Percentiles rank a stretch among this genome's conserved stretches.
Conservation (phyloP, 2,329 filamentous ascomycete species). For the Sordariomycetes sp. region DNA sequence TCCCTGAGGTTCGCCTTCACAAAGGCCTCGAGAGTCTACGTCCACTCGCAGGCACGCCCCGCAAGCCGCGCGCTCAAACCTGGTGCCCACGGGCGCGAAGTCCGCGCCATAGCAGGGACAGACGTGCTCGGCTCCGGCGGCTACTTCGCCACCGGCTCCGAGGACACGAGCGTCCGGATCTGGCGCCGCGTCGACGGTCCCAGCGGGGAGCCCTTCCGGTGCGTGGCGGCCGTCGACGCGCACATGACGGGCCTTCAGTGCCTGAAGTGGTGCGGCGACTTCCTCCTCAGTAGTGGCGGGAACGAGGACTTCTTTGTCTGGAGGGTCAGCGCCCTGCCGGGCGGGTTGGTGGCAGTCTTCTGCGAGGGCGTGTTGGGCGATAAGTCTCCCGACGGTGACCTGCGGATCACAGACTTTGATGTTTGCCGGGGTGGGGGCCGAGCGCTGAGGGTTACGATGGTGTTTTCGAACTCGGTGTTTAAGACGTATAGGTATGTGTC, state of each 20-base stretch:
- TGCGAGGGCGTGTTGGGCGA: slow-evolving; percentile 42
- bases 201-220: slow-evolving; percentile 21
- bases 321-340: slow-evolving; percentile 45
- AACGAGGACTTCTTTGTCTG: slow-evolving; percentile 85
- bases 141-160: slow-evolving; percentile 56
- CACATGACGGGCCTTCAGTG: slow-evolving; percentile 79
- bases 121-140: neutral
- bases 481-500: slow-evolving; percentile 41
- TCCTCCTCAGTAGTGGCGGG: slow-evolving; percentile 76
- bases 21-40: slow-evolving; percentile 42
- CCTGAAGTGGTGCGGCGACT: slow-evolving; percentile 58
- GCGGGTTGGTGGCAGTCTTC: slow-evolving; percentile 37
- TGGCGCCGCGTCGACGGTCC: slow-evolving; percentile 33
- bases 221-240: slow-evolving; percentile 53
- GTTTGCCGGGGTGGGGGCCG: slow-evolving; percentile 18
- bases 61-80: slow-evolving; percentile 38
- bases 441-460: slow-evolving; percentile 51
- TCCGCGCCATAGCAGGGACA: slow-evolving; percentile 35
- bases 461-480: slow-evolving; percentile 72
- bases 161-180: slow-evolving; percentile 62
- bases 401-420: slow-evolving; percentile 74
- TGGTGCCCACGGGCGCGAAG: slow-evolving; percentile 79
- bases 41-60: slow-evolving; percentile 27
- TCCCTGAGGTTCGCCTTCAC: slow-evolving; percentile 56
- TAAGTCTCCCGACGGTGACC: slow-evolving; percentile 42